Percentiles rank a stretch among this genome's conserved stretches.
Evolutionary conservation across 352 stramenopile genomes (phyloP).

Genomic region (Globisporangium iwayamae): DNA sequence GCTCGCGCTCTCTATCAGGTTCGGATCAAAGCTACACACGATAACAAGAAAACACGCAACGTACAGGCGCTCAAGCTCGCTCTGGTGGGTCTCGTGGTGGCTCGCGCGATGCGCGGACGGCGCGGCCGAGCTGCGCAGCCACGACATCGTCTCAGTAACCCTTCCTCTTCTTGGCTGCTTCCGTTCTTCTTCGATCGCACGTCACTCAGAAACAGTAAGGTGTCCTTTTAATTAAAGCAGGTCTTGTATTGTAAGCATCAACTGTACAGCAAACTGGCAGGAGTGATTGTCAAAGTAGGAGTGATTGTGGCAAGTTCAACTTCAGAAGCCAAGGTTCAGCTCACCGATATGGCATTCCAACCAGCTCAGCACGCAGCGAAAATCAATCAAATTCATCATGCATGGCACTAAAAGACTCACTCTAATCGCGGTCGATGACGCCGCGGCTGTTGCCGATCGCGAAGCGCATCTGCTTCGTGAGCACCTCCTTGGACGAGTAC

Average conservation of each 20-base stretch:
- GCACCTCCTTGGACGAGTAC: slow-evolving; percentile 69
- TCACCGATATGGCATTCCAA: no score
- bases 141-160: slow-evolving; percentile 33
- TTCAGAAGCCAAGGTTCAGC: no score
- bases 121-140: slow-evolving; percentile 50
- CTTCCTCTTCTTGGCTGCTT: neutral
- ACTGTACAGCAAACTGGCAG: no score
- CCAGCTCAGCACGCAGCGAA: no score
- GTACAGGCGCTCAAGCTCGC: slow-evolving; percentile 77
- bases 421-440: slow-evolving; percentile 83
- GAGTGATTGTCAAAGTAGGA: no score
- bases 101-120: slow-evolving; percentile 26
- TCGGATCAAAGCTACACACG: neutral
- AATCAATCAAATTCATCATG: neutral
- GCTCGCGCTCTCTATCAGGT: neutral
- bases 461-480: slow-evolving; percentile 60
- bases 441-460: slow-evolving; percentile 78
- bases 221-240: neutral
- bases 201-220: neutral
- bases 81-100: slow-evolving; percentile 73
- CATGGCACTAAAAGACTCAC: no score
- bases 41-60: slow-evolving; percentile 10
- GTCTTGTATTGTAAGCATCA: no score
- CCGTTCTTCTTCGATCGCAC: neutral
- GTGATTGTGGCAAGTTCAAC: no score